Evolutionary conservation across 2,329 filamentous ascomycete species (phyloP), one percentile per base, ranked within the genome.

Genomic region (Aspergillus ibericus): DNA sequence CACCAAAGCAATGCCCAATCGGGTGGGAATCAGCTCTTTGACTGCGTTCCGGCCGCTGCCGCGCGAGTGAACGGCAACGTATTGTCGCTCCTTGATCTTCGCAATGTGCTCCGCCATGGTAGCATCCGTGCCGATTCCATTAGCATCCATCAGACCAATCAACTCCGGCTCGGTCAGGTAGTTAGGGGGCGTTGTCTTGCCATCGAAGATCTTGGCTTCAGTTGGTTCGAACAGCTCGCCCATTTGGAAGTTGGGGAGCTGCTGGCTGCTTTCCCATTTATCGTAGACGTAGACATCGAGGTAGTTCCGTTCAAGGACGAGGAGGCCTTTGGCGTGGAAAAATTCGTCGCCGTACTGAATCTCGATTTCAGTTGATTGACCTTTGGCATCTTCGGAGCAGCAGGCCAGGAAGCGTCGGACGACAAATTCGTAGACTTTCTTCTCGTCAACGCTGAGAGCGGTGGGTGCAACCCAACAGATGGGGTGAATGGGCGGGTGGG

Each of bases 91-190:
- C 75, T 98, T 92, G 68, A 99, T 96, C 76, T 93, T 99, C 59
- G 91, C 87, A 69, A 99, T 99, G 72, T 99, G 95, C 69, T 99
- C 95, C 0, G 95, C 95, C 95, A 99, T 99, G 1, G 95, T 99
- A 6, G 95, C 95, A 78, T 99, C 95, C 9, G 95, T 99, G 12
- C 95, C 95, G 63, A 99, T 99, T 2, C 95, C 95, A 72, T 99
- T 99, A 46, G 92, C 93, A 77, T 99, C 95, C 95, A 99, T 99
- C 10, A 99, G 83, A 3, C 89, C 90, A 71, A 99, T 96, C 25
- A 99, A 82, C 72, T 99, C 95, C 0, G 95, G 93, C 72, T 99
- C 95, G 0, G 95, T 98, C 29, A 99, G 82, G 72, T 96, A 97
- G 20, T 83, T 85, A 0, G 95, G 95, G 12, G 93, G 82, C 1